Evolutionary conservation across 2,329 filamentous ascomycete genomes (phyloP), one percentile per base, ranked within the genome.

Genomic region (Hysterium pulicare): DNA sequence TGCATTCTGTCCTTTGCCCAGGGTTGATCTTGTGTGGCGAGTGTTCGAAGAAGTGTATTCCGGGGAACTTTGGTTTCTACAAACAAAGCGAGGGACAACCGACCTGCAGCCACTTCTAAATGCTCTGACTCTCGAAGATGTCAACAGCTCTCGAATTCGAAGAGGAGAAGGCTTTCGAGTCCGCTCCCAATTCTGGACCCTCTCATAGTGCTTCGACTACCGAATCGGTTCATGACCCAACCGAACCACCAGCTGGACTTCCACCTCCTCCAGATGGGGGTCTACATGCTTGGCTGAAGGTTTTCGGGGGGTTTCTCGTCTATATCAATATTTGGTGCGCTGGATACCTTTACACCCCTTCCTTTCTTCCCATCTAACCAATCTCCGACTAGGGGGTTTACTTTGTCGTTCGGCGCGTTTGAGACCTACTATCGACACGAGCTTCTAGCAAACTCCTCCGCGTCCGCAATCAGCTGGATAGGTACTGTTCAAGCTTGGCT

Each of bases 391-490:
- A 66, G 68, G 69, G 70, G 69, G 9, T 69, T 71, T 41, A 67
- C 67, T 0, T 56, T 70, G 15, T 55, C 61, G 2, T 72, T 63
- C 36, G 70, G 71, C 17, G 64, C 62, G 1, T 74, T 74, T 40
- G 68, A 75, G 54, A 54, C 67, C 4, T 76, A 74, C 56, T 75
- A 75, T 50, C 54, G 64, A 23, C 53, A 51, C 1, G 59, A 68
- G 19, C 64, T 71, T 9, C 63, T 76, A 6, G 41, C 42, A 1
- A 42, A 57, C 2, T 58, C 67, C 9, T 57, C 61, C 1, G 47
- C 68, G 0, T 66, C 62, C 0, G 61, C 61, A 1, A 69, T 75
- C 28, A 60, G 69, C 3, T 75, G 72, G 72, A 74, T 74, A 24
- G 68, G 69, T 2, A 70, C 71, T 0, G 50, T 71, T 0, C 62